phyloP scores from a whole-genome alignment of 306 rosid genomes.

The Sesbania bispinosa region DNA sequence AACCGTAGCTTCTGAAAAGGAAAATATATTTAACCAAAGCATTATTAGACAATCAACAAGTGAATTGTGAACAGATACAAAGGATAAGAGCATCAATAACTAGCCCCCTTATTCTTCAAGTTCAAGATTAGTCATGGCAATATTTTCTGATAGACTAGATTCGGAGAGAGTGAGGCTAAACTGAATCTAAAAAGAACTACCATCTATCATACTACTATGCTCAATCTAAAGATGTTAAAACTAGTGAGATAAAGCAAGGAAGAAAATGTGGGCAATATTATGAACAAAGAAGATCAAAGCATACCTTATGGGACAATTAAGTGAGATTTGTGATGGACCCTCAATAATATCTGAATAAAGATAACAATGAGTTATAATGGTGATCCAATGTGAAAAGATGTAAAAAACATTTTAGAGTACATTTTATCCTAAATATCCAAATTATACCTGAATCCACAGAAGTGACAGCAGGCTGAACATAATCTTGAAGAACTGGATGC shows the following conservation, averaged over 20 bases:
- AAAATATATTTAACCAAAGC: background rate
- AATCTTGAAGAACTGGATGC: slow-evolving; percentile 56
- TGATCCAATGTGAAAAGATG: background rate
- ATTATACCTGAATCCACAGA: slow-evolving; percentile 58
- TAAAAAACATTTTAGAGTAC: background rate
- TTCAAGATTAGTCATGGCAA: background rate
- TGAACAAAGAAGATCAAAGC: slow-evolving; percentile 27
- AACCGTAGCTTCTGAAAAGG: background rate
- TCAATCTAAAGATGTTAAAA: slow-evolving; percentile 10
- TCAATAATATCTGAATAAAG: slow-evolving; percentile 71
- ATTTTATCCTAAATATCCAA: slow-evolving; percentile 1
- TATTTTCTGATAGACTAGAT: background rate
- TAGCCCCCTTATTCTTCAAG: background rate
- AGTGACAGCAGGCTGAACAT: slow-evolving; percentile 52
- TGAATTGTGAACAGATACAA: slow-evolving; percentile 12
- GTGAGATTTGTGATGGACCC: slow-evolving; percentile 88
- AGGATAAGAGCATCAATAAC: background rate
- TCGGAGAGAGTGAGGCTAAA: background rate
- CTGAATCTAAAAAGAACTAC: background rate
- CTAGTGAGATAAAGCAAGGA: background rate
- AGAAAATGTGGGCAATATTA: background rate
- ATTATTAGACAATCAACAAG: background rate
- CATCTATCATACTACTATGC: background rate
- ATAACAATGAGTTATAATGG: background rate
- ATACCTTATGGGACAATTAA: slow-evolving; percentile 98